Percentiles rank a stretch among this genome's conserved stretches.
These are phyloP conservation scores for Skeletonema grethae DNA, from an alignment of 108 stramenopile species.

Conservation along the genomic window DNA sequence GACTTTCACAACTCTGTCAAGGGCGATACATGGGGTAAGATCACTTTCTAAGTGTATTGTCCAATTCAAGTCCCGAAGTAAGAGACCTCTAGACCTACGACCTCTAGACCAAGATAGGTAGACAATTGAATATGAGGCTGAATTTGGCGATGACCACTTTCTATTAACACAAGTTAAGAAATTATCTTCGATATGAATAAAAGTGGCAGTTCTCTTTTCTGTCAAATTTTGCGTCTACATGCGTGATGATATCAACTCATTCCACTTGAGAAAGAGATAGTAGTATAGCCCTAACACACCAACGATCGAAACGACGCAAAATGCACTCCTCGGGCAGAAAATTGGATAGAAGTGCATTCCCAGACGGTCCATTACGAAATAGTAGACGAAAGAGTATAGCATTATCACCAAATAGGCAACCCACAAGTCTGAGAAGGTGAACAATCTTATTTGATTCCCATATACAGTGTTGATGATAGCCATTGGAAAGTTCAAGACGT, in stretches of 20 bases:
- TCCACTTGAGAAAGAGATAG: slow-evolving; percentile 40
- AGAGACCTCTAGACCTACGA: no score
- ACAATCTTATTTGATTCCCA: slow-evolving; percentile 41
- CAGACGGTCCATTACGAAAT: slow-evolving; percentile 76
- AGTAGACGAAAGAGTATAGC: slow-evolving; percentile 63
- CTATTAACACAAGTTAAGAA: no score
- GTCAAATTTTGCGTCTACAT: no score
- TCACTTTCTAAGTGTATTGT: slow-evolving; percentile 4
- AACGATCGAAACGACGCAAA: slow-evolving; percentile 36
- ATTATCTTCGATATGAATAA: no score
- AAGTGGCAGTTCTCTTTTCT: no score
- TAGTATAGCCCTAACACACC: slow-evolving; percentile 43
- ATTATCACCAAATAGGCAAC: slow-evolving; percentile 46
- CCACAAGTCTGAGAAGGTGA: slow-evolving; percentile 64
- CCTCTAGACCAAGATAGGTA: no score
- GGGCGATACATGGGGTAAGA: slow-evolving; percentile 43
- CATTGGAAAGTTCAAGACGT: slow-evolving; percentile 69
- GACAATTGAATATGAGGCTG: no score
- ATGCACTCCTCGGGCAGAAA: slow-evolving; percentile 65
- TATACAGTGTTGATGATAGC: slow-evolving; percentile 52
- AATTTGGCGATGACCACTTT: no score
- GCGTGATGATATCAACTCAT: slow-evolving; percentile 9
- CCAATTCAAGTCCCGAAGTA: no score
- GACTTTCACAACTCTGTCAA: slow-evolving; percentile 53
- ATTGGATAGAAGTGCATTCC: slow-evolving; percentile 85